Evolutionary conservation across 352 stramenopile genomes (phyloP), one percentile per base, ranked within the genome.

Genomic region (Phytophthora ramorum): DNA sequence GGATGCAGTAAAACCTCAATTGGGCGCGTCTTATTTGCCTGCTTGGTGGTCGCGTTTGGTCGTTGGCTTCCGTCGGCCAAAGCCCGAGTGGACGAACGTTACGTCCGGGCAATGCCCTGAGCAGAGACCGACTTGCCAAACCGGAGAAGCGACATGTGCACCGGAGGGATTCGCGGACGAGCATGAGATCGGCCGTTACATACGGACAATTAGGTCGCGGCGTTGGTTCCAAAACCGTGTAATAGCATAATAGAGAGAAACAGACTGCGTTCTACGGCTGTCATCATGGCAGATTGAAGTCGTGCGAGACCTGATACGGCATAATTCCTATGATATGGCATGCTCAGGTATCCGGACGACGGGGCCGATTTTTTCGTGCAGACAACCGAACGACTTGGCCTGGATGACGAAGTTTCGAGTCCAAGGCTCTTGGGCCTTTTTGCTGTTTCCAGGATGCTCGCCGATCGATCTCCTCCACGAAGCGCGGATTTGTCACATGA

Each of bases 141-240:
- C 13, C 32, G 4, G 13, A 38, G 32, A 43, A 63, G 66, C 66
- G 67, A 75, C 67, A 75, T 75, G 55, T 64, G 41, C 52, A 52
- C 51, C 40, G 46, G 57, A 69, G 26, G 49, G 43, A 61, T 71
- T 74, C 41, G 58, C 30, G 65, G 50, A 32, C 35, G 40, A 60
- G 49, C 56, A 71, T 47, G 45, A 68, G 61, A 75, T 75, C 44
- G 49, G 61, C 20, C 17, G 35, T 66, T 75, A 75, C 55, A 61
- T 68, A 67, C 55, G 45, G 50, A 53, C n/a, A n/a, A 40, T 13
- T 1, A 8, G 8, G 20, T 71, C 40, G 55, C 13, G 30, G 34
- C 14, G 55, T 70, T 52, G 60, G 22, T 60, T 70, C 62, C 54
- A 65, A 50, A 19, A 20, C 37, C 10, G 5, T 22, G 3, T 0